Percentiles rank a stretch among this genome's conserved stretches.
phyloP scores from a whole-genome alignment of 331 rosid genomes.

The Pyrus hybrid region DNA sequence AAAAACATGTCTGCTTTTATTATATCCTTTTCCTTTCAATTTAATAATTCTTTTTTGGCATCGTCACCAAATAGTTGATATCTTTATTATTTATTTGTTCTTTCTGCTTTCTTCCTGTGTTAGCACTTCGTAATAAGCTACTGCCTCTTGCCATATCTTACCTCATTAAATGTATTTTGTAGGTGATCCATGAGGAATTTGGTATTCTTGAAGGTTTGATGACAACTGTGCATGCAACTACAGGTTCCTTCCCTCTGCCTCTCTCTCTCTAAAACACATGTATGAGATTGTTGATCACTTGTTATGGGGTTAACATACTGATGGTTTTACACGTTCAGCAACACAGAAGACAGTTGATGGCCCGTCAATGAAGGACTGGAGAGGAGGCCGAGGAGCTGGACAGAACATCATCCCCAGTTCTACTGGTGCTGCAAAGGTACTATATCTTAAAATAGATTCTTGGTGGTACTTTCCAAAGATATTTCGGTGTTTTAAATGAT shows the following conservation, averaged over 20 bases:
- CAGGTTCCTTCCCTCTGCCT: conserved; percentile 44
- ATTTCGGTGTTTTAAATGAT: background rate
- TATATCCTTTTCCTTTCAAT: no score
- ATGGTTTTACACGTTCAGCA: conserved; percentile 38
- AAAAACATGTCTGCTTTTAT: no score
- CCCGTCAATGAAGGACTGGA: conserved; percentile 97
- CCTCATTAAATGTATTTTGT: no score
- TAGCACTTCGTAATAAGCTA: no score
- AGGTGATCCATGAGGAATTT: no score
- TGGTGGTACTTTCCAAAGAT: background rate
- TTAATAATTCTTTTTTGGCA: no score
- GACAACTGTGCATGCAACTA: conserved; percentile 92
- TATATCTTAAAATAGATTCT: background rate
- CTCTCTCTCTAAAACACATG: background rate
- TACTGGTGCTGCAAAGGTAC: conserved; percentile 98
- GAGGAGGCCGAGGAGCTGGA: conserved; percentile 96
- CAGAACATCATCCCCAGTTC: conserved; percentile 98
- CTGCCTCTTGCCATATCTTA: no score
- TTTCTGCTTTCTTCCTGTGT: no score
- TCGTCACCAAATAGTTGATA: no score
- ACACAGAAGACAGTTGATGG: conserved; percentile 98
- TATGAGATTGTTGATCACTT: background rate
- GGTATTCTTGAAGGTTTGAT: no score
- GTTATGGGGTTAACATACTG: conserved; percentile 7
- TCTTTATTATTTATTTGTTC: no score